phyloP scores from a whole-genome alignment of 208 protist genomes.

The Naegleria gruberi region DNA sequence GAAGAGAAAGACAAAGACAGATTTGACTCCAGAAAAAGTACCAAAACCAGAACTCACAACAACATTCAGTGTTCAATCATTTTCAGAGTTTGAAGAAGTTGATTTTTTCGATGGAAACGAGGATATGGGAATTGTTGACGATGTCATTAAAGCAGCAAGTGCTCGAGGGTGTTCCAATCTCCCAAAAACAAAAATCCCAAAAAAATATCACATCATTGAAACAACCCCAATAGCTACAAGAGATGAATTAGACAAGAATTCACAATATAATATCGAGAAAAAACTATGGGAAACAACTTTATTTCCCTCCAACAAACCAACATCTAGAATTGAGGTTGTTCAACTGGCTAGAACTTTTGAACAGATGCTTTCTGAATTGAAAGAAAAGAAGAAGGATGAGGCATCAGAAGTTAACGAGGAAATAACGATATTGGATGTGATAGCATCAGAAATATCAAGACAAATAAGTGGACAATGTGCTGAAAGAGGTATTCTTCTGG shows the following conservation, averaged over 20 bases:
- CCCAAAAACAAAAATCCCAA: background rate
- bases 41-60: background rate
- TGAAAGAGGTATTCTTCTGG: slow-evolving; percentile 1
- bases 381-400: background rate
- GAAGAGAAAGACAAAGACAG: background rate
- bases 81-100: background rate
- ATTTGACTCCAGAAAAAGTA: background rate
- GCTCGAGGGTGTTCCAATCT: background rate
- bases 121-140: background rate
- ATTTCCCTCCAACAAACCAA: slow-evolving; percentile 8
- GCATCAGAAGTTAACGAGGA: background rate
- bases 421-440: background rate
- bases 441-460: background rate
- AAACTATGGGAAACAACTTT: background rate
- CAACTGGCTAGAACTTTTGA: background rate
- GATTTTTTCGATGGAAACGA: background rate
- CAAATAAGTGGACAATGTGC: background rate
- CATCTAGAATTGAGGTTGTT: background rate
- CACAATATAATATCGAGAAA: background rate
- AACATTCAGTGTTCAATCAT: background rate
- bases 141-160: background rate
- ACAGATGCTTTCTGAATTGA: background rate
- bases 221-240: background rate
- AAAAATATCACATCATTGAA: background rate
- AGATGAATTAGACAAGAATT: background rate